Evolutionary conservation across 345 rosid genomes (phyloP).

Genomic region (Dipteronia dyeriana): DNA sequence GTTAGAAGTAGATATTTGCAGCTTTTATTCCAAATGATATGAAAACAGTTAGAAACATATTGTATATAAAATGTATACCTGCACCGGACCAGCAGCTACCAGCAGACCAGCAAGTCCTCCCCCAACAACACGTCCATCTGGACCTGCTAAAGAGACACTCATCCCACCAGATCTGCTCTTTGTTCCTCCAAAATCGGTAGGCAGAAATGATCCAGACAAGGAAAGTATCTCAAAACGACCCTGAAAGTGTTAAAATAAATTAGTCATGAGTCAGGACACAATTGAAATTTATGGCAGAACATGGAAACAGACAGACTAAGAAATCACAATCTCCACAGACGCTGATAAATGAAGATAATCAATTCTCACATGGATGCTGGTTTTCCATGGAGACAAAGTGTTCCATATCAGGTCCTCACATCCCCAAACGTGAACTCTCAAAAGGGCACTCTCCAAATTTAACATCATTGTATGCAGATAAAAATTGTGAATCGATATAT

Average conservation of each 20-base stretch:
- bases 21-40: neutral
- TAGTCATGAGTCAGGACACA: neutral
- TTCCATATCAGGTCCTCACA: no score
- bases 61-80: conserved; percentile 44
- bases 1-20: neutral
- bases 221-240: conserved; percentile 98
- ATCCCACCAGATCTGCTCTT: conserved; percentile 94
- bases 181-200: conserved; percentile 68
- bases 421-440: neutral
- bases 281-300: neutral
- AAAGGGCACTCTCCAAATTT: neutral
- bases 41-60: neutral
- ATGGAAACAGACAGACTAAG: neutral
- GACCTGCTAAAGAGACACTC: conserved; percentile 91
- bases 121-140: conserved; percentile 91
- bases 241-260: conserved; percentile 35
- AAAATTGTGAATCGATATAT: neutral
- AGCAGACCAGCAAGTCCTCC: conserved; percentile 91
- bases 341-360: neutral
- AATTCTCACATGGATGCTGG: neutral
- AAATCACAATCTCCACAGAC: neutral
- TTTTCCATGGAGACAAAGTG: neutral
- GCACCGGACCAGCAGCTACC: conserved; percentile 93
- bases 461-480: neutral
- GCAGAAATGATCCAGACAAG: conserved; percentile 83